Percentiles rank a stretch among this genome's conserved stretches.
These are phyloP conservation scores for Lachnellula willkommii DNA, from an alignment of 2,329 filamentous ascomycete species.

Conservation along the genomic window DNA sequence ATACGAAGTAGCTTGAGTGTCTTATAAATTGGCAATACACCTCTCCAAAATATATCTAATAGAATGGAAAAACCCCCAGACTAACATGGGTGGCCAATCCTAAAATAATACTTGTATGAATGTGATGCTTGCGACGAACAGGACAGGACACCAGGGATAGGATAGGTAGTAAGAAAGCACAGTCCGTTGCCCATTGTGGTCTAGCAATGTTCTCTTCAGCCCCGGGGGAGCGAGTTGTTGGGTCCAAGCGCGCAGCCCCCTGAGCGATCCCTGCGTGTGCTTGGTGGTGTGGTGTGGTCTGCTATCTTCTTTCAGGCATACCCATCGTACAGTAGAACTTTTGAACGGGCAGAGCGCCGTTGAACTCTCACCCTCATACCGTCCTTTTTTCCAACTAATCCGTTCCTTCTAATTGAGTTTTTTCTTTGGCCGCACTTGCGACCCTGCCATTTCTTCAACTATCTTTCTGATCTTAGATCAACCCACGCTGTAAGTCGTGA, in stretches of 20 bases:
- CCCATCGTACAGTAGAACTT: background rate
- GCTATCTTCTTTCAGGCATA: background rate
- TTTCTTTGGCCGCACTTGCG: background rate
- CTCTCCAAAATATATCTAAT: background rate
- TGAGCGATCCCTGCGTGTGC: background rate
- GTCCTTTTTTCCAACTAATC: background rate
- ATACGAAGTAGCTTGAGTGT: background rate
- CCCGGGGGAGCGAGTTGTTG: background rate
- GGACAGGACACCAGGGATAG: no score
- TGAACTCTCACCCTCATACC: background rate
- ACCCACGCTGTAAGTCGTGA: slow-evolving; percentile 4
- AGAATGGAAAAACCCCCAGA: no score
- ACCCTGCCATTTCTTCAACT: slow-evolving; percentile 3
- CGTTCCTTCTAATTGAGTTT: background rate
- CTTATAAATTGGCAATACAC: background rate
- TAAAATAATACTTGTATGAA: no score
- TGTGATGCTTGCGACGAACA: no score
- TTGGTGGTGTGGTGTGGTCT: background rate
- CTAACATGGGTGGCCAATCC: no score
- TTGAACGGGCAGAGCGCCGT: background rate
- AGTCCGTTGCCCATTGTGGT: no score
- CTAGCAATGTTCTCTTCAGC: background rate
- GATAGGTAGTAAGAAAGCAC: no score
- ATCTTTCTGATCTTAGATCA: background rate
- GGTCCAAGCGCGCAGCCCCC: background rate